Evolutionary conservation across 192 early-diverging fungal genomes (phyloP).

Genomic region (Backusella mclennaniae): DNA sequence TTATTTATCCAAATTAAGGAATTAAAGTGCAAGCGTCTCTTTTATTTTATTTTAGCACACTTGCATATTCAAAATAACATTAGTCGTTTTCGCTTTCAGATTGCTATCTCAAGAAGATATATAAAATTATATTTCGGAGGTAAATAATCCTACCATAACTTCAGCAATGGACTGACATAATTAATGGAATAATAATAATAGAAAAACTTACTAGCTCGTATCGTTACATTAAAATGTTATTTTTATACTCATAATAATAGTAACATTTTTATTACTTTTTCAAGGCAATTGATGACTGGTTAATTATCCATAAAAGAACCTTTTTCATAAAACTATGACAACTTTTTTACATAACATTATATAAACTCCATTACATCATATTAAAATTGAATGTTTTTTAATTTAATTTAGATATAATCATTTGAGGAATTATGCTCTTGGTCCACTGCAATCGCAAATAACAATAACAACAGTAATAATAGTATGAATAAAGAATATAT

Average conservation of each 20-base stretch:
- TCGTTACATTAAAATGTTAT: conserved; percentile 2
- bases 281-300: not conserved
- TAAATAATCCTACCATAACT: not conserved
- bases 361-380: not conserved
- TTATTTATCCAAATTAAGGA: not conserved
- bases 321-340: not conserved
- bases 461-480: not conserved
- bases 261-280: not conserved
- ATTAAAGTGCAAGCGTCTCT: not conserved
- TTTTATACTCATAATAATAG: not conserved
- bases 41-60: not conserved
- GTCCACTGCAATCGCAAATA: not conserved
- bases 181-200: not conserved
- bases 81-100: not conserved
- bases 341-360: not conserved
- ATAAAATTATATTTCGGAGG: not conserved
- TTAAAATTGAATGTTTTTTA: no score
- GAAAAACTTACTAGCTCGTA: not conserved
- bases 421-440: not conserved
- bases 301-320: not conserved
- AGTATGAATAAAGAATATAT: not conserved
- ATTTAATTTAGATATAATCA: no score
- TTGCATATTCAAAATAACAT: not conserved
- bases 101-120: no score
- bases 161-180: not conserved